These are phyloP conservation scores for Penicillium waksmanii DNA, from an alignment of 495 filamentous ascomycete species.

Conservation along the genomic window DNA sequence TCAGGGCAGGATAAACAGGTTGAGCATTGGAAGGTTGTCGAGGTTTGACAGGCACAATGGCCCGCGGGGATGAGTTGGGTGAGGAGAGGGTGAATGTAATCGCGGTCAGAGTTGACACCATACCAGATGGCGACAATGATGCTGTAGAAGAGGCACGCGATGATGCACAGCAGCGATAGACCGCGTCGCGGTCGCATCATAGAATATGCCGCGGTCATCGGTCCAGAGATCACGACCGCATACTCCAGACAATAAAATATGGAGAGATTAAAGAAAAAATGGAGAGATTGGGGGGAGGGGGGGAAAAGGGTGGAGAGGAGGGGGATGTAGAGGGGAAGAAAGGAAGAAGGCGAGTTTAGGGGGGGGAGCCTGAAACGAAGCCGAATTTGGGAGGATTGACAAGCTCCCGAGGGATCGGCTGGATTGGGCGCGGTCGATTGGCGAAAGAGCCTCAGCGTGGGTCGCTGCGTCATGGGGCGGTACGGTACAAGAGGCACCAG, in stretches of 20 bases:
- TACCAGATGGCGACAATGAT: conserved; percentile 39
- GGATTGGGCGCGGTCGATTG: background rate
- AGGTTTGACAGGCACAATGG: conserved; percentile 46
- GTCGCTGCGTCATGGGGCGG: conserved; percentile 9
- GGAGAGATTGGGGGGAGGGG: background rate
- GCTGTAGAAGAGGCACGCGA: conserved; percentile 22
- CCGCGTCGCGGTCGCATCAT: conserved; percentile 31
- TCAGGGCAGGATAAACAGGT: conserved; percentile 43
- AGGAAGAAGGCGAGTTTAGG: conserved; percentile 1
- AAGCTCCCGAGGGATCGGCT: conserved; percentile 15
- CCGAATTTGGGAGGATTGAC: conserved; percentile 11
- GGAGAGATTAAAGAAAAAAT: too few species aligned
- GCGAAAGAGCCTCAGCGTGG: conserved; percentile 12
- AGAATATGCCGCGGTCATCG: conserved; percentile 33
- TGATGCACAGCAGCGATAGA: conserved; percentile 29
- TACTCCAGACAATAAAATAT: background rate
- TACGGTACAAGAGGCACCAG: background rate
- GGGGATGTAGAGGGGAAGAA: background rate
- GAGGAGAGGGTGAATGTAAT: conserved; percentile 42
- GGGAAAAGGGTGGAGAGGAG: background rate
- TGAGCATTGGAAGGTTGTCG: conserved; percentile 45
- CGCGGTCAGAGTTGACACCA: conserved; percentile 44
- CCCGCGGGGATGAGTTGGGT: conserved; percentile 47
- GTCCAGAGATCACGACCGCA: conserved; percentile 5
- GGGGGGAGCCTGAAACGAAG: conserved; percentile 10